Percentiles rank a stretch among this genome's conserved stretches.
phyloP scores from a whole-genome alignment of 495 filamentous ascomycete species.

The Polyplosphaeria fusca region DNA sequence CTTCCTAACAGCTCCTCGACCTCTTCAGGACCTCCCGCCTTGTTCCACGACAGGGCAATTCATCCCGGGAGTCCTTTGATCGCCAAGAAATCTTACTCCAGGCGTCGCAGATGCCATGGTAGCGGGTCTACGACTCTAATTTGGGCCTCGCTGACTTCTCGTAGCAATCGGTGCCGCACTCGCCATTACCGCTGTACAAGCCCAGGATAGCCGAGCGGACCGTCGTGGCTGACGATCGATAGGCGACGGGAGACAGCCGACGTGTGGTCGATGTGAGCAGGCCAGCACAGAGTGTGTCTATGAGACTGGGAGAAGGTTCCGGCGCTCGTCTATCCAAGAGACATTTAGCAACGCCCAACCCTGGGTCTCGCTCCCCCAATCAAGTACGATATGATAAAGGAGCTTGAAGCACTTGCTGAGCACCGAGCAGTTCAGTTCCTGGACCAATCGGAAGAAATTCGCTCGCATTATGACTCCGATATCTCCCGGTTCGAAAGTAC shows the following conservation, averaged over 20 bases:
- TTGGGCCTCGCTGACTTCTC: not conserved
- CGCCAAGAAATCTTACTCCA: not conserved
- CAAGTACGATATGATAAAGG: constrained; percentile 2
- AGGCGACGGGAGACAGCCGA: constrained; percentile 26
- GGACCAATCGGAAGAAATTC: constrained; percentile 22
- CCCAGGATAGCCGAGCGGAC: not conserved
- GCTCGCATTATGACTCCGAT: constrained; percentile 18
- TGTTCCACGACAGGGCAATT: constrained; percentile 26
- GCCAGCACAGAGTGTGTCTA: constrained; percentile 23
- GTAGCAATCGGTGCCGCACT: constrained; percentile 27
- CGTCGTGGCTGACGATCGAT: not conserved
- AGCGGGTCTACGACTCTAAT: not conserved
- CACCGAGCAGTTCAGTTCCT: constrained; percentile 21
- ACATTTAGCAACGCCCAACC: constrained; percentile 14
- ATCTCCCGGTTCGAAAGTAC: not conserved
- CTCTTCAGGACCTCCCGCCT: no score
- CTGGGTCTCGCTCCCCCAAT: constrained; percentile 24
- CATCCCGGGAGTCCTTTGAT: constrained; percentile 11
- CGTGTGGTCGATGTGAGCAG: constrained; percentile 22
- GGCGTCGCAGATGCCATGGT: constrained; percentile 26
- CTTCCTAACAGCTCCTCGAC: no score
- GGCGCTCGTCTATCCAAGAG: constrained; percentile 27
- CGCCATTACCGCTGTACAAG: constrained; percentile 28
- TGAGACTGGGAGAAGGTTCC: constrained; percentile 26
- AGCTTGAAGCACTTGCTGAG: not conserved